Base-by-base conservation (phyloP, 2,329 filamentous ascomycete genomes). In the Colletotrichum lini region DNA sequence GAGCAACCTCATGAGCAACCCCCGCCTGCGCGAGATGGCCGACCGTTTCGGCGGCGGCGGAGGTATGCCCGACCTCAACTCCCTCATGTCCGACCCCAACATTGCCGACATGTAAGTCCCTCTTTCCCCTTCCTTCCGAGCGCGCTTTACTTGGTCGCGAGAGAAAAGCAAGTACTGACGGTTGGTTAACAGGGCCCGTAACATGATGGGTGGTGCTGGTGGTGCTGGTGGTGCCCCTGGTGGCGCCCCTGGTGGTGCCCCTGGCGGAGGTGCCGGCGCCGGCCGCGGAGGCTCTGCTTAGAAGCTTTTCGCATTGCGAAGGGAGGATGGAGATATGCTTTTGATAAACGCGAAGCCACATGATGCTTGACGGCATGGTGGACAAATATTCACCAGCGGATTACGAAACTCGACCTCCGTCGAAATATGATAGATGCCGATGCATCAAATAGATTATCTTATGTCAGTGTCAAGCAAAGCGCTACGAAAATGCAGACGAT, bases 1-100 rank as follows among this genome's bases (percentile, higher is more conserved):
- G 90, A 89, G 87, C 80, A 96, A 95, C 81, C 84, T 99, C 70
- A 98, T 99, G 95, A 94, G 87, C 87, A 98, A 99, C 86, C 96
- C 96, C 3, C 90, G 92, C 73, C 84, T 98, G 73, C 89, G 94
- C 67, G 91, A 97, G 79, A 96, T 98, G 94, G 95, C 94, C 56
- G 91, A 93, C 78, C 90, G 89, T 76, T 95, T 97, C 79, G 90
- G 89, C 72, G 85, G 86, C 65, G 93, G 93, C 53, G 93, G 93
- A 63, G 96, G 96, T 61, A 95, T 98, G 93, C 96, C 96, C 9
- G 94, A 98, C 82, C 86, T 98, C 78, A 87, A 89, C 67, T 88
- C 88, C 74, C 85, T 99, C 82, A 98, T 99, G 96, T 92, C 91
- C 74, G 96, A 99, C 80, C 96, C 96, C 58, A 93, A 85, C 80